Base-by-base conservation (phyloP, 108 stramenopile genomes). In the Skeletonema menzelii region DNA sequence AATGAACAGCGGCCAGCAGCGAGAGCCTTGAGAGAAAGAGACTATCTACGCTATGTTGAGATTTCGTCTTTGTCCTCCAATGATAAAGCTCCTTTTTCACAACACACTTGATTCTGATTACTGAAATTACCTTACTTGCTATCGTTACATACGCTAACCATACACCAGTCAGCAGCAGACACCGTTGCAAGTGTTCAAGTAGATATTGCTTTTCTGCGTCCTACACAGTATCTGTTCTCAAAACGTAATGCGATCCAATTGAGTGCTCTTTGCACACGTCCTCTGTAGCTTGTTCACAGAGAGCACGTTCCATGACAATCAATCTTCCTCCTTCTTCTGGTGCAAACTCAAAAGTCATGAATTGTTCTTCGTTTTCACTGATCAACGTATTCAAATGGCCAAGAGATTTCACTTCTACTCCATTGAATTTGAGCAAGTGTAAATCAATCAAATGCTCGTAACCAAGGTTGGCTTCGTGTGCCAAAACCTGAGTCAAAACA, bases 241-340 rank as follows among this genome's bases (percentile, higher is more conserved):
- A 73, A n/a, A 81, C 71, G 27, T 46, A 81, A 15, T 75, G 70
- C 24, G 70, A 65, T 62, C 69, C 79, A 32, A 86, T 86, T 6
- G 71, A 81, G 59, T 86, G 85, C 44, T 86, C 85, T 1, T 76
- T 49, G 47, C 85, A 84, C 12, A 86, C 71, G 59, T 86, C 82
- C 28, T 58, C 49, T 6, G 79, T 81, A 10, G 66, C 82, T 42
- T 68, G 66, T 28, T 78, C 80, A 35, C 71, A 63, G 17, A 27
- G 44, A 56, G 60, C 71, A 37, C 75, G 75, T 57, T 86, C 82
- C 15, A 86, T 24, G 14, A 86, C 79, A 12, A 86, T 70, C 26
- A 84, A 55, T 10, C 67, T 68, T 56, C 85, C 82, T 56, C 59
- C 69, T 13, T 79, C 78, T 66, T 72, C 65, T 12, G 79, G 79